Base-by-base conservation (phyloP, 305 asterid genomes). In the Fraxinus paxiana region DNA sequence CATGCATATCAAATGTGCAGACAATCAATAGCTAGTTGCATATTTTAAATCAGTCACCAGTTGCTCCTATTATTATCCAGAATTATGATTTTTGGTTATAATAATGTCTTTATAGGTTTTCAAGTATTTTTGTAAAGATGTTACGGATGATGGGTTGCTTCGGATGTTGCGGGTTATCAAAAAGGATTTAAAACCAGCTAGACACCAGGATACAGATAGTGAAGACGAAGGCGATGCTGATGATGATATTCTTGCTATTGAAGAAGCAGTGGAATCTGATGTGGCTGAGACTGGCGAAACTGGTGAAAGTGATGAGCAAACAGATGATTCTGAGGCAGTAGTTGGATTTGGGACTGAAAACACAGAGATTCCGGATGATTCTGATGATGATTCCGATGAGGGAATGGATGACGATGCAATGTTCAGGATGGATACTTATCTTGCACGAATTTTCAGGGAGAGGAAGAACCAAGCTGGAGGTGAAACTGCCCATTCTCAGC, bases 401-500 rank as follows among this genome's bases (percentile, higher is more conserved):
- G 98, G 95, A 80, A 89, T 95, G 97, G 98, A 96, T 77, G 99
- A 96, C 54, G 99, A 96, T 80, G 97, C 92, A 38, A 94, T 96
- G 99, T 92, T 96, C 73, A 86, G 95, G 48, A 92, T 94, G 94
- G 99, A 96, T 86, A 80, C 88, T 12, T 88, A 91, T 77, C 92
- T 96, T 30, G 93, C 96, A 31, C 85, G 77, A 48, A 92, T 92
- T 83, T 90, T 91, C 80, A 89, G 91, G 84, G 95, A 93, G 76
- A 84, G 87, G 83, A 92, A 87, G 88, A 94, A 94, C 89, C 97
- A 92, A 79, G 90, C 91, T 82, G 98, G 98, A 70, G 91, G 95
- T 79, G 98, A 93, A 90, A 91, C 98, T 79, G 94, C 99, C 56
- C 98, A 94, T 80, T 96, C 99, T 73, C 99, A 96, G 89, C 99